phyloP scores from a whole-genome alignment of 495 filamentous ascomycete species.

The Gamarada debralockiae region DNA sequence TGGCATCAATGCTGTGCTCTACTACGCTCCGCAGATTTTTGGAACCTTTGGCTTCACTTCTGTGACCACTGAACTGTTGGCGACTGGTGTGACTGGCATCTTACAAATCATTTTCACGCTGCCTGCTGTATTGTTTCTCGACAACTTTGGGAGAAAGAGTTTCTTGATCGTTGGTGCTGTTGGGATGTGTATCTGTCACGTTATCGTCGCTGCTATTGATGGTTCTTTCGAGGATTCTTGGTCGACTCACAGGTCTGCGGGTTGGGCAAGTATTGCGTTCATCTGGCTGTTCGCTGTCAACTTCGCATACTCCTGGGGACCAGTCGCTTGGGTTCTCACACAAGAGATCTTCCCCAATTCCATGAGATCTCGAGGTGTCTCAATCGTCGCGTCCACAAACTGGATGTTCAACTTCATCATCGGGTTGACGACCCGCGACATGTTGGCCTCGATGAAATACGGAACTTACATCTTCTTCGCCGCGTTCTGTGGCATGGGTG shows the following conservation, averaged over 20 bases:
- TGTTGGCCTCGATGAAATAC: conserved; percentile 31
- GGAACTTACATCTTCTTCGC: conserved; percentile 47
- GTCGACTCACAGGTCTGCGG: conserved; percentile 38
- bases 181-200: conserved; percentile 45
- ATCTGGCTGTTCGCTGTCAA: conserved; percentile 45
- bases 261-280: conserved; percentile 47
- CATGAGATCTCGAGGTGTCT: conserved; percentile 42
- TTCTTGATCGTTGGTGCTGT: conserved; percentile 42
- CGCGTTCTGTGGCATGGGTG: conserved; percentile 20
- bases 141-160: conserved; percentile 10
- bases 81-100: conserved; percentile 57
- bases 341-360: conserved; percentile 43
- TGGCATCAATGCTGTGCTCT: conserved; percentile 45
- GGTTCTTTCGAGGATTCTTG: conserved; percentile 40
- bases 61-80: conserved; percentile 8
- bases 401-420: conserved; percentile 47
- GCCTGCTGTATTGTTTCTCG: conserved; percentile 19
- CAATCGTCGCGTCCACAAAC: conserved; percentile 29
- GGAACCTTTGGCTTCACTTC: conserved; percentile 31
- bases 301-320: conserved; percentile 30
- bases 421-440: conserved; percentile 35
- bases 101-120: conserved; percentile 31
- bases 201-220: conserved; percentile 48
- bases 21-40: conserved; percentile 52
- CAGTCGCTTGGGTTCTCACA: conserved; percentile 35